Percentiles rank a stretch among this genome's conserved stretches.
These are phyloP conservation scores for Phanerochaete carnosa DNA, from an alignment of 768 basidiomycete species.

Conservation along the genomic window DNA sequence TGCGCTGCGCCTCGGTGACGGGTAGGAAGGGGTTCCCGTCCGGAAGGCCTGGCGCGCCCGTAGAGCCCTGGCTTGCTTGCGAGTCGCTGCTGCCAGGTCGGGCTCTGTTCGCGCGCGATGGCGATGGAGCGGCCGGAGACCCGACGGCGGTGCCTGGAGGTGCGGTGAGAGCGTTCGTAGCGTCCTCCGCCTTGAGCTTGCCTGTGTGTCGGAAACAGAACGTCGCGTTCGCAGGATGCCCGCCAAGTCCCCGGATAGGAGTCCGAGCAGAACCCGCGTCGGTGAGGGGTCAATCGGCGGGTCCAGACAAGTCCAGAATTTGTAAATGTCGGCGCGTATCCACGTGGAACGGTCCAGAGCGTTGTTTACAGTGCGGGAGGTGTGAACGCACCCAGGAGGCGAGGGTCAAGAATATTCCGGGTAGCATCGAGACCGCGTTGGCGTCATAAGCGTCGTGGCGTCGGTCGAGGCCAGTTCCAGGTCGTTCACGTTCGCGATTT, in stretches of 20 bases:
- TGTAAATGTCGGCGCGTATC: background rate
- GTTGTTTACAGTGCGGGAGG: background rate
- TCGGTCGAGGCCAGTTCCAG: background rate
- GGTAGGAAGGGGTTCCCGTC: slow-evolving; percentile 53
- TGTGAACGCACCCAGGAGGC: background rate
- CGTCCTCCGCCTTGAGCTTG: slow-evolving; percentile 31
- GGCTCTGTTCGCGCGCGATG: background rate
- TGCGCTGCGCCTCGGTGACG: slow-evolving; percentile 51
- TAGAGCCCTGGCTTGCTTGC: background rate
- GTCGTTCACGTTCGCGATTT: background rate
- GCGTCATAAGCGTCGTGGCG: background rate
- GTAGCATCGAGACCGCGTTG: background rate
- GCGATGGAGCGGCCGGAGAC: background rate
- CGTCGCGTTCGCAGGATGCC: no score
- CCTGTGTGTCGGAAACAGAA: slow-evolving; percentile 6
- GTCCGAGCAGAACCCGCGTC: background rate
- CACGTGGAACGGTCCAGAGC: background rate
- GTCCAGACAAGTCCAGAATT: background rate
- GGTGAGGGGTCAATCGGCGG: background rate
- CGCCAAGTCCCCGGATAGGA: background rate
- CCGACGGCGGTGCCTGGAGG: background rate
- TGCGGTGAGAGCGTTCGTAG: background rate
- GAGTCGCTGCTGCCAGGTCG: background rate
- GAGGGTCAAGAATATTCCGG: background rate
- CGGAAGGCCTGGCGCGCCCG: slow-evolving; percentile 16